These are phyloP conservation scores for Chaetomium sp. DNA, from an alignment of 2,329 filamentous ascomycete genomes.

Conservation along the genomic window DNA sequence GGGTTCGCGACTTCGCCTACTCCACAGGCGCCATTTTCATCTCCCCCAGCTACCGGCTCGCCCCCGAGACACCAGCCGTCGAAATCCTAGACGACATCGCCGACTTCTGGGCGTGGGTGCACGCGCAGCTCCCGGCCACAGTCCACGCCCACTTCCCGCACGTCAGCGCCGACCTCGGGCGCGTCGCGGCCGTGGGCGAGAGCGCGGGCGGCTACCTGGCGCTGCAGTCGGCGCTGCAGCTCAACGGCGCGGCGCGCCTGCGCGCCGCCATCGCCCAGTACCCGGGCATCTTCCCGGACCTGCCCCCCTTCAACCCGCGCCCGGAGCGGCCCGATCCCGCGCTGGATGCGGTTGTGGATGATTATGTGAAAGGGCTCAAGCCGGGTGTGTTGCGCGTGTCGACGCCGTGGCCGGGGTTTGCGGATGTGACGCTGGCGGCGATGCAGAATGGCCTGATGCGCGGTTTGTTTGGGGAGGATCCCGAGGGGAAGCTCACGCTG, in stretches of 20 bases:
- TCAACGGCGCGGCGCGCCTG: constrained; percentile 26
- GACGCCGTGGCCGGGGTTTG: constrained; percentile 24
- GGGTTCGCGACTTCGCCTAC: constrained; percentile 25
- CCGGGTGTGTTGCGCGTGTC: constrained; percentile 16
- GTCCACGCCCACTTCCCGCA: constrained; percentile 15
- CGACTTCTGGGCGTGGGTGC: constrained; percentile 53
- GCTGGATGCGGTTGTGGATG: constrained; percentile 19
- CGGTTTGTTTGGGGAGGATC: constrained; percentile 28
- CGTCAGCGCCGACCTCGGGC: constrained; percentile 24
- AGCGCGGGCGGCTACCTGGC: constrained; percentile 35
- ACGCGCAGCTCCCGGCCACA: constrained; percentile 17
- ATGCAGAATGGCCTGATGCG: constrained; percentile 16
- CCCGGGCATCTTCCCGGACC: constrained; percentile 27
- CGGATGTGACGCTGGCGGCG: constrained; percentile 13
- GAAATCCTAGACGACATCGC: constrained; percentile 52
- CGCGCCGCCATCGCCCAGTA: constrained; percentile 31
- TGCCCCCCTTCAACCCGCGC: constrained; percentile 12
- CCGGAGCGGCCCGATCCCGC: not conserved
- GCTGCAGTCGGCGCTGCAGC: constrained; percentile 33
- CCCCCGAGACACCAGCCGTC: constrained; percentile 50
- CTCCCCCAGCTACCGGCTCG: constrained; percentile 52
- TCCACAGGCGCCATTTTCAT: constrained; percentile 47
- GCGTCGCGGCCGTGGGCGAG: constrained; percentile 30
- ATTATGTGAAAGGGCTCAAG: constrained; percentile 9
- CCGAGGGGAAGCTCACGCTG: constrained; percentile 26